Conservation (phyloP, 176 grass and related monocot genomes). For the Phragmites australis region DNA sequence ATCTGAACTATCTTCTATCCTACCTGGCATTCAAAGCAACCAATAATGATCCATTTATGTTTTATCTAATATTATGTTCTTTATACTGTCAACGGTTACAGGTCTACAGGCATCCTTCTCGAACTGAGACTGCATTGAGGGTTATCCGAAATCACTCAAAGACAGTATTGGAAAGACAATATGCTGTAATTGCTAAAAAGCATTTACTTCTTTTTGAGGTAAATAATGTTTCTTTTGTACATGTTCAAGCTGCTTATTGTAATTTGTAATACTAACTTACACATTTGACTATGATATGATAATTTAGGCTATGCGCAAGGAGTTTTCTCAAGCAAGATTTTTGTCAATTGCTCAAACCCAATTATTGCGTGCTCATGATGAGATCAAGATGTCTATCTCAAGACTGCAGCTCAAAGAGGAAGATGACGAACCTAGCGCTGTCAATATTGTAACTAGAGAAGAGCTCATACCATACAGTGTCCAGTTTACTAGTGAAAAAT, state of each 20-base stretch:
- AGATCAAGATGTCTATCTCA: slow-evolving; percentile 93
- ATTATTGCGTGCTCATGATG: slow-evolving; percentile 79
- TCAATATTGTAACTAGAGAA: slow-evolving; percentile 77
- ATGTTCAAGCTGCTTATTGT: slow-evolving; percentile 11
- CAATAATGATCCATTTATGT: slow-evolving; percentile 6
- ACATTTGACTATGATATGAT: slow-evolving; percentile 31
- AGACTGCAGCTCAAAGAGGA: slow-evolving; percentile 72
- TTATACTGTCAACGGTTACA: slow-evolving; percentile 30
- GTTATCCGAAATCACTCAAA: slow-evolving; percentile 77
- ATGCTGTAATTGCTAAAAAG: slow-evolving; percentile 63
- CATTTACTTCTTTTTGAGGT: slow-evolving; percentile 94
- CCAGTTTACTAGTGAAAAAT: slow-evolving; percentile 89
- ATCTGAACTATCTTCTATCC: no score
- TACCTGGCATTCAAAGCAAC: slow-evolving; percentile 8
- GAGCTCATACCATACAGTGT: slow-evolving; percentile 71
- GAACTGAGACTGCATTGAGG: slow-evolving; percentile 69
- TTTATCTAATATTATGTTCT: neutral
- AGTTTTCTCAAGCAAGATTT: slow-evolving; percentile 83
- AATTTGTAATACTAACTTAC: slow-evolving; percentile 17
- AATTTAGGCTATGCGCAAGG: slow-evolving; percentile 88
- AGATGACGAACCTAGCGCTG: slow-evolving; percentile 62
- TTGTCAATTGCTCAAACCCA: slow-evolving; percentile 81
- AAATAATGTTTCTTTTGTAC: slow-evolving; percentile 26
- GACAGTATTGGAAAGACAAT: slow-evolving; percentile 57
- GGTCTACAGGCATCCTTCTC: slow-evolving; percentile 88